Conservation (phyloP, 257 asterid genomes). For the Solanum paucissectum region DNA sequence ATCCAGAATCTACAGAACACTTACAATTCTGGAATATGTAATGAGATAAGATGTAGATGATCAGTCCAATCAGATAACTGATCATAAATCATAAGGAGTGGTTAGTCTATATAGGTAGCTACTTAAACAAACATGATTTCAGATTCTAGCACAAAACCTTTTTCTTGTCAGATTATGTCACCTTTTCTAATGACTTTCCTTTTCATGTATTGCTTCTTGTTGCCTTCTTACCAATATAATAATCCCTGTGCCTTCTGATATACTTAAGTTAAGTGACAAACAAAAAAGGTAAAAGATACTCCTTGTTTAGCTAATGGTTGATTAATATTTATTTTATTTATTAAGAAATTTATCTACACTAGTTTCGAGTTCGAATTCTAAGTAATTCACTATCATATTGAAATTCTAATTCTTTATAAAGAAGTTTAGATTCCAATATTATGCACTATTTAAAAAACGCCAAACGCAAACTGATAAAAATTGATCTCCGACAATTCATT, state of each 20-base stretch:
- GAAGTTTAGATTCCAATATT: no score
- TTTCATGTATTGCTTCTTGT: constrained; percentile 52
- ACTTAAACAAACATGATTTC: constrained; percentile 59
- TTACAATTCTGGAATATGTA: background rate
- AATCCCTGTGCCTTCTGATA: constrained; percentile 60
- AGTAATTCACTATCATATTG: background rate
- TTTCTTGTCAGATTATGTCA: constrained; percentile 75
- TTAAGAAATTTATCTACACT: no score
- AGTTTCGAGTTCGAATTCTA: no score
- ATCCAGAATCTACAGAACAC: no score
- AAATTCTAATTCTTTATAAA: no score
- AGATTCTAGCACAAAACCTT: constrained; percentile 72
- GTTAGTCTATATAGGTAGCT: background rate
- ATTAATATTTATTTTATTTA: no score
- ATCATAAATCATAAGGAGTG: background rate
- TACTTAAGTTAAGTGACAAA: constrained; percentile 30
- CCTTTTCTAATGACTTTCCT: constrained; percentile 72
- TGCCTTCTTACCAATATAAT: constrained; percentile 40
- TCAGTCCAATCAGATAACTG: background rate
- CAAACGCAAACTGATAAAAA: background rate
- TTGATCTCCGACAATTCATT: no score
- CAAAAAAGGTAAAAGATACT: background rate
- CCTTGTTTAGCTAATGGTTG: background rate
- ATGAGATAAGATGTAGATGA: background rate
- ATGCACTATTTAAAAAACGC: background rate